Evolutionary conservation across 2,329 filamentous ascomycete species (phyloP), one percentile per base, ranked within the genome.

Genomic region (Aquanectria penicillioides): DNA sequence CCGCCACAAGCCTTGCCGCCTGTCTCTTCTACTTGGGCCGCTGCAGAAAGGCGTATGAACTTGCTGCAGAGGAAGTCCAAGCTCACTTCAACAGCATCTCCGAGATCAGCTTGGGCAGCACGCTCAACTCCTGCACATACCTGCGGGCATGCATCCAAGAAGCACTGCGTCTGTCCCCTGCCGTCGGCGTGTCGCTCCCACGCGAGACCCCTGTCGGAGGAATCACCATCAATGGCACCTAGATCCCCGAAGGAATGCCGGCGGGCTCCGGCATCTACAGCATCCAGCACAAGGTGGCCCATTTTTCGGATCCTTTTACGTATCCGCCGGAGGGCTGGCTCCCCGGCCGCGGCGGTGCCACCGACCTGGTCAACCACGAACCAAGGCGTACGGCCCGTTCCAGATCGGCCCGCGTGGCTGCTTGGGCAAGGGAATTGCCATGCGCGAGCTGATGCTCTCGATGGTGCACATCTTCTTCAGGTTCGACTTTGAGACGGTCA

Each of bases 121-220:
- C 20, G 18, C 36, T 38, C 2, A 73, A 37, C 25, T 73, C 66
- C 62, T 74, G 73, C n/a, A 74, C 66, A 4, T 38, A 38, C 9
- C 36, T 38, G 11, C 36, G 36, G 6, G 36, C 36, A 13, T 38
- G 36, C 15, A 36, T 36, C 15, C 15, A 36, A 10, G 33, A 36
- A 13, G 33, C 33, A 17, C 36, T 38, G 20, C 36, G 36, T 20
- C 20, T 38, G 36, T 38, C 36, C 13, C 36, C 36, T 12, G 17
- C 36, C 4, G 36, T 38, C 23, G 20, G n/a, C 5, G 33, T n/a
- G 9, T 5, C 20, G 20, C 11, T 36, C 4, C 33, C 33, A 8
- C 33, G 33, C 10, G 33, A 36, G n/a, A 36, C 33, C 3, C 33
- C 33, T 17, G 33, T 17, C 8, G 5, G n/a, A n/a, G 33, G 33